These are phyloP conservation scores for Lentinula boryana DNA, from an alignment of 768 basidiomycete genomes.

Conservation along the genomic window DNA sequence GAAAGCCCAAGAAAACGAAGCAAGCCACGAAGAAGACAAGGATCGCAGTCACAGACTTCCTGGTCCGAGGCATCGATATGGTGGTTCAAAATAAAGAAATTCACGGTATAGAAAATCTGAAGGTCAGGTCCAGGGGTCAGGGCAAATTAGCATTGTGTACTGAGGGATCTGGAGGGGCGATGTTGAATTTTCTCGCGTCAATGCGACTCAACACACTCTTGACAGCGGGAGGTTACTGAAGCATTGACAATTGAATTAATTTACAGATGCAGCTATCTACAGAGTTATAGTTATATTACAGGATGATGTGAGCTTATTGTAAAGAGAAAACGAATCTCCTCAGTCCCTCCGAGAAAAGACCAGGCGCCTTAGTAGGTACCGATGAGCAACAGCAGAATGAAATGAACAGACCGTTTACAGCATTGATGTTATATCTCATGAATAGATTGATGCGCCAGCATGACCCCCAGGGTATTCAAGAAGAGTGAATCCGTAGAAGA, in stretches of 20 bases:
- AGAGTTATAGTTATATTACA: neutral
- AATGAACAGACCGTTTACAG: neutral
- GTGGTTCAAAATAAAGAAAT: neutral
- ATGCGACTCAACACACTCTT: too few relatives aligned
- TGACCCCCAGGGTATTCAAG: neutral
- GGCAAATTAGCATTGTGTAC: too few relatives aligned
- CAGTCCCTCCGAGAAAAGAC: neutral
- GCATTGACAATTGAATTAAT: neutral
- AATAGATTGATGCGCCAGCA: neutral
- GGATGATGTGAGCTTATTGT: neutral
- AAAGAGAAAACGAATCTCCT: neutral
- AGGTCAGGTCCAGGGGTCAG: neutral
- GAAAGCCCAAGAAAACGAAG: neutral
- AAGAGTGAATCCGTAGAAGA: neutral
- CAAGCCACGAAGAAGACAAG: neutral
- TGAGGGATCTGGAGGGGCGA: too few relatives aligned
- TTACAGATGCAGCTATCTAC: neutral
- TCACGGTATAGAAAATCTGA: neutral
- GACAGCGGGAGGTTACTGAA: too few relatives aligned
- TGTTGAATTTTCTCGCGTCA: too few relatives aligned
- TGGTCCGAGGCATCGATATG: neutral
- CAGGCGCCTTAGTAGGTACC: neutral
- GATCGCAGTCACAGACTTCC: neutral
- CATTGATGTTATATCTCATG: neutral
- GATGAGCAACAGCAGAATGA: neutral